A percentile compares a stretch with the other conserved stretches of the same genome.
Evolutionary conservation across 352 stramenopile species (phyloP).

Genomic region (Blastocystis sp.): DNA sequence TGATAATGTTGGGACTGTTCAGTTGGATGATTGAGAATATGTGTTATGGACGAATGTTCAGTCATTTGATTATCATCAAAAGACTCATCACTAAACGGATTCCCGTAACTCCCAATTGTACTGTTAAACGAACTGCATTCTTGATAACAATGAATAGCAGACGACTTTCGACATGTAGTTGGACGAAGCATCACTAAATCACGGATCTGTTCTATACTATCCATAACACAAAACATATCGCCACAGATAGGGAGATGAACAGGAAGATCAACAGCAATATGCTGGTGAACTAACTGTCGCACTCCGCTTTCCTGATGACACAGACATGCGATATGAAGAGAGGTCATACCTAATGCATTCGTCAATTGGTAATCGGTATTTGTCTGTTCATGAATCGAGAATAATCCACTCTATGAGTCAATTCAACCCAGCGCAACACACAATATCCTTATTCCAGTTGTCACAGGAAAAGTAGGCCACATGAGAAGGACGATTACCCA

Average conservation of each 20-base stretch:
- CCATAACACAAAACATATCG: neutral
- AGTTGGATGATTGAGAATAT: neutral
- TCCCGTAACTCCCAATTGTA: neutral
- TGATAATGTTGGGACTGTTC: neutral
- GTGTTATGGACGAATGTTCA: neutral
- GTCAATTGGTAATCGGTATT: neutral
- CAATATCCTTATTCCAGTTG: neutral
- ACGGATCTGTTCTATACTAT: constrained; percentile 37
- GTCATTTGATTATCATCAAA: neutral
- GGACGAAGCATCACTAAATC: neutral
- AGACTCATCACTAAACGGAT: neutral
- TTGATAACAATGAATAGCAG: neutral
- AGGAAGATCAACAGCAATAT: neutral
- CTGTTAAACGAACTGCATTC: neutral
- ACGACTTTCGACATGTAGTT: neutral
- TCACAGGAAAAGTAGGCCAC: constrained; percentile 45
- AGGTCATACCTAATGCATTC: constrained; percentile 10
- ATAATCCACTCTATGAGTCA: neutral
- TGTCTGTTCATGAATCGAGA: neutral
- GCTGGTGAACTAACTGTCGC: constrained; percentile 8
- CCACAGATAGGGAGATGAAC: neutral
- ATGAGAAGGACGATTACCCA: constrained; percentile 30
- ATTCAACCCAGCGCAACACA: neutral
- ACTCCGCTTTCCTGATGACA: constrained; percentile 9
- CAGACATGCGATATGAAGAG: constrained; percentile 52